Percentiles rank a stretch among this genome's conserved stretches.
Conservation (phyloP, 441 rosid species). For the Euphorbia neoarborescens region DNA sequence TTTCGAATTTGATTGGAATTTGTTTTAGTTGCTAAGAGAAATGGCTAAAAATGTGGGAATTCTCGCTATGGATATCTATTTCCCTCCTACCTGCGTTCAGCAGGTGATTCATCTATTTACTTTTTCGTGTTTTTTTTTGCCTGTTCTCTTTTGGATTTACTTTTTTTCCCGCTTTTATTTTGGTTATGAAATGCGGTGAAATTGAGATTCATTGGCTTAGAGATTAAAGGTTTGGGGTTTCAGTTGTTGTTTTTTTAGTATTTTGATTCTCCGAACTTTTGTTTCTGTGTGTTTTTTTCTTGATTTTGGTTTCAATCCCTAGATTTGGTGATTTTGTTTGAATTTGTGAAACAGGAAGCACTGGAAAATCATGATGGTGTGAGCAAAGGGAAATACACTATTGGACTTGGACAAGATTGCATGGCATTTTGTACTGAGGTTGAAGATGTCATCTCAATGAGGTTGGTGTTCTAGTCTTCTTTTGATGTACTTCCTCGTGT, state of each 20-base stretch:
- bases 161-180: not conserved
- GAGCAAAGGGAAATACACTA: constrained; percentile 93
- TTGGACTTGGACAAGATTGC: constrained; percentile 98
- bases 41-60: constrained; percentile 97
- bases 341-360: constrained; percentile 48
- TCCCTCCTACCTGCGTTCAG: constrained; percentile 91
- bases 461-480: constrained; percentile 31
- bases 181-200: not conserved
- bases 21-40: not conserved
- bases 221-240: not conserved
- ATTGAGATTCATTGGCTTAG: not conserved
- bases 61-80: constrained; percentile 83
- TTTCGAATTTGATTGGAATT: not conserved
- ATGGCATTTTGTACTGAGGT: constrained; percentile 94
- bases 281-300: not conserved
- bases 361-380: constrained; percentile 90
- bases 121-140: not conserved
- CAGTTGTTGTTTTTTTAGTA: not conserved
- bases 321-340: not conserved
- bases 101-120: constrained; percentile 39
- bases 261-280: not conserved
- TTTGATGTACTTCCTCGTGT: not conserved
- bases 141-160: constrained; percentile 7
- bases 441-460: constrained; percentile 99
- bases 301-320: not conserved